phyloP scores from a whole-genome alignment of 23 red algal species.

The Porphyridium purpureum region DNA sequence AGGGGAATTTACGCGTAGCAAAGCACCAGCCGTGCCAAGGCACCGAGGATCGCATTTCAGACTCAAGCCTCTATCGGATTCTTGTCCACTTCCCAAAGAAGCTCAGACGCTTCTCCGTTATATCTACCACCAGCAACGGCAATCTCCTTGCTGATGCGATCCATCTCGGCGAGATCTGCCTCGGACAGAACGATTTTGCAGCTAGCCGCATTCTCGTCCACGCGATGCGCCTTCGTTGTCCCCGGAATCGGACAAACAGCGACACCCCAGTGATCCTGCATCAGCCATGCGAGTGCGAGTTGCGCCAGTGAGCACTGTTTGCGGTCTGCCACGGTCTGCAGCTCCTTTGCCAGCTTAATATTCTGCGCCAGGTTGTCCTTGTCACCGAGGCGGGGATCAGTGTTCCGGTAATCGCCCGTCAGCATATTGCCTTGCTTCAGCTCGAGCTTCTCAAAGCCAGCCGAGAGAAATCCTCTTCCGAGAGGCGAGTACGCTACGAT shows the following conservation, averaged over 20 bases:
- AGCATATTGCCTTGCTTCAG: no score
- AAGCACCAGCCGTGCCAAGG: no score
- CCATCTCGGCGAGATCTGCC: slow-evolving; percentile 13
- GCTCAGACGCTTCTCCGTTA: slow-evolving; percentile 4
- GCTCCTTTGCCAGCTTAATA: slow-evolving; percentile 15
- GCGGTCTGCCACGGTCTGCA: slow-evolving; percentile 17
- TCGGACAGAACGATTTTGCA: slow-evolving; percentile 10
- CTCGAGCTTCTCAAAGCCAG: not conserved
- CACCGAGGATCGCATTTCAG: no score
- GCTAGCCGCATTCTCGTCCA: slow-evolving; percentile 16
- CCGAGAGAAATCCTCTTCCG: slow-evolving; percentile 29
- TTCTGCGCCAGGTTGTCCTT: slow-evolving; percentile 12
- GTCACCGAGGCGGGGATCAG: slow-evolving; percentile 8
- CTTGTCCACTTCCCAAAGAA: slow-evolving; percentile 16
- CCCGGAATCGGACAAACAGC: slow-evolving; percentile 33
- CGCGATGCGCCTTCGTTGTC: slow-evolving; percentile 28
- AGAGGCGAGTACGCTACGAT: slow-evolving; percentile 45
- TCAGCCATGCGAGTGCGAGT: slow-evolving; percentile 36
- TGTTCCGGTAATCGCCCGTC: slow-evolving; percentile 13
- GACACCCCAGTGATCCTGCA: slow-evolving; percentile 6
- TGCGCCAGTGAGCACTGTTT: slow-evolving; percentile 18
- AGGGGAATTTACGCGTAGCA: no score
- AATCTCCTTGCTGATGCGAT: slow-evolving; percentile 11
- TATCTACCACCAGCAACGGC: slow-evolving; percentile 15
- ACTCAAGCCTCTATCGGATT: no score